These are phyloP conservation scores for Diplotaxis tenuifolia DNA, from an alignment of 345 rosid genomes.

Conservation along the genomic window DNA sequence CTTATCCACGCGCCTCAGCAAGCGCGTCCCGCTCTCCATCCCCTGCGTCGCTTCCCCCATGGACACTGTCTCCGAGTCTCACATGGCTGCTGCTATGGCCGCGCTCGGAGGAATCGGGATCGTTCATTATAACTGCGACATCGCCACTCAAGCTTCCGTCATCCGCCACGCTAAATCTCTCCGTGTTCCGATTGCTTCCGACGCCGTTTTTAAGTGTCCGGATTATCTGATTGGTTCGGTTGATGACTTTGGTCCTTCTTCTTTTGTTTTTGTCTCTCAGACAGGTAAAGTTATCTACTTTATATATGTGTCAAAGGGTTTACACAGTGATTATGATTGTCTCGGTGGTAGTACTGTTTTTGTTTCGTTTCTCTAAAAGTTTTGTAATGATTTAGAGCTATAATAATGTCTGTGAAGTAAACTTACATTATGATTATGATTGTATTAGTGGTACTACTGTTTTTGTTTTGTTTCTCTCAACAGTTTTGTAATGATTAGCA, in stretches of 20 bases:
- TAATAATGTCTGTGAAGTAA: no score
- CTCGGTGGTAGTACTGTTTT: neutral
- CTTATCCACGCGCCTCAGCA: constrained; percentile 63
- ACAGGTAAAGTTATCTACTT: constrained; percentile 23
- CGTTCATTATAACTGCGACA: constrained; percentile 61
- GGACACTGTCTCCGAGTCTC: constrained; percentile 90
- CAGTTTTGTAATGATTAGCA: neutral
- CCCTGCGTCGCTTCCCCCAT: constrained; percentile 94
- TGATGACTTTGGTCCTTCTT: constrained; percentile 44
- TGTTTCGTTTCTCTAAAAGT: no score
- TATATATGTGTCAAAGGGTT: neutral
- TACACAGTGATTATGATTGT: neutral
- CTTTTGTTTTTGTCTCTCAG: constrained; percentile 40
- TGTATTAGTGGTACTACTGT: neutral
- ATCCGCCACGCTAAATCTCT: constrained; percentile 69
- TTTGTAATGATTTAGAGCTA: neutral
- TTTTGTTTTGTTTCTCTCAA: neutral
- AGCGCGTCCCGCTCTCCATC: constrained; percentile 65
- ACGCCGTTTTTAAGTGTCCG: constrained; percentile 45
- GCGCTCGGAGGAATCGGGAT: constrained; percentile 78
- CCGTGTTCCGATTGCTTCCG: constrained; percentile 57
- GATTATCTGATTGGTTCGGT: constrained; percentile 32
- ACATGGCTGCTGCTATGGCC: constrained; percentile 92
- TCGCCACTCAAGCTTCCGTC: constrained; percentile 57
- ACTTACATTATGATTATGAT: no score